Evolutionary conservation across 2,329 filamentous ascomycete species (phyloP).

Genomic region (Paecilomyces fulvus): DNA sequence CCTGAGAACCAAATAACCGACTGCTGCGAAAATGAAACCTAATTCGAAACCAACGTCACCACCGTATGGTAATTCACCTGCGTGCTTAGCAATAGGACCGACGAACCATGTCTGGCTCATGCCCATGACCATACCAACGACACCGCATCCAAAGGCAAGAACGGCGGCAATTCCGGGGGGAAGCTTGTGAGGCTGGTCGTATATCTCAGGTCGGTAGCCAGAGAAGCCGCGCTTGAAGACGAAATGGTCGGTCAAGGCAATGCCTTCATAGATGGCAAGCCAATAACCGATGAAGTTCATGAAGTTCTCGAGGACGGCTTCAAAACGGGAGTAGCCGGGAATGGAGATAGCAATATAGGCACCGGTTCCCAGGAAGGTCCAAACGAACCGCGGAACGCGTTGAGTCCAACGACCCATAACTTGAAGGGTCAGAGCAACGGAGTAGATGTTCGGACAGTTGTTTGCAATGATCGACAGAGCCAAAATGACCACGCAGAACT

Average conservation of each 20-base stretch:
- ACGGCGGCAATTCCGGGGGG: slow-evolving; percentile 58
- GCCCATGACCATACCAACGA: slow-evolving; percentile 57
- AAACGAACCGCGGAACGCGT: slow-evolving; percentile 58
- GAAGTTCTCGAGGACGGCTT: slow-evolving; percentile 58
- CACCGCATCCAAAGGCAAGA: slow-evolving; percentile 54
- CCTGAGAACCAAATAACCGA: slow-evolving; percentile 46
- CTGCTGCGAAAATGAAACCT: slow-evolving; percentile 52
- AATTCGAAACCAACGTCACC: slow-evolving; percentile 59
- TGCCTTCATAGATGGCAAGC: slow-evolving; percentile 64
- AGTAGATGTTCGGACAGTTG: slow-evolving; percentile 68
- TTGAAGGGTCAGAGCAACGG: slow-evolving; percentile 58
- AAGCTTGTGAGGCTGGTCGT: slow-evolving; percentile 49
- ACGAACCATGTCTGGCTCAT: slow-evolving; percentile 64
- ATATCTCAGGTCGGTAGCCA: slow-evolving; percentile 53
- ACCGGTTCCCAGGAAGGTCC: slow-evolving; percentile 54
- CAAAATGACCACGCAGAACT: slow-evolving; percentile 62
- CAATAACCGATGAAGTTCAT: slow-evolving; percentile 63
- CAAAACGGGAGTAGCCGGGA: slow-evolving; percentile 59
- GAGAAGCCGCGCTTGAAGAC: slow-evolving; percentile 55
- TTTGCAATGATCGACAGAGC: slow-evolving; percentile 61
- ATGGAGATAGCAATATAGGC: slow-evolving; percentile 63
- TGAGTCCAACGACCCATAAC: slow-evolving; percentile 52
- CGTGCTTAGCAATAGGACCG: slow-evolving; percentile 57
- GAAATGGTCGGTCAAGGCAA: slow-evolving; percentile 59
- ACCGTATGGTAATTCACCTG: slow-evolving; percentile 38